These are phyloP conservation scores for Capsicum chinense DNA, from an alignment of 257 asterid genomes.

Conservation along the genomic window DNA sequence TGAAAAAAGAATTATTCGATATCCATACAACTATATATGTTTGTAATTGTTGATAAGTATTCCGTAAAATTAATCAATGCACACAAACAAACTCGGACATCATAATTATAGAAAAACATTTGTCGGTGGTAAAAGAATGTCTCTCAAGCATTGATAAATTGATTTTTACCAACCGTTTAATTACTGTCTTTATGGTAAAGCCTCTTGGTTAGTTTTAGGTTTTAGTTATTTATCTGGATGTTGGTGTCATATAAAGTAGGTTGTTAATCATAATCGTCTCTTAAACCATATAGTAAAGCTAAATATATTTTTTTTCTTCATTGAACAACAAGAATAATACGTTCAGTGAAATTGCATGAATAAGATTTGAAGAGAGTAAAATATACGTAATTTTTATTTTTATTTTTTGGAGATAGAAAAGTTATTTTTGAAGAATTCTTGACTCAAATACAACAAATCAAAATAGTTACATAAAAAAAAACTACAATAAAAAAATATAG, in stretches of 20 bases:
- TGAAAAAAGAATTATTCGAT: background rate
- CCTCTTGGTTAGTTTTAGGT: background rate
- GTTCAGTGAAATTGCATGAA: no score
- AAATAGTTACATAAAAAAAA: background rate
- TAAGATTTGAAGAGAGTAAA: no score
- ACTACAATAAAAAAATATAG: background rate
- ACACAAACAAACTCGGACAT: background rate
- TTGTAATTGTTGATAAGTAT: background rate
- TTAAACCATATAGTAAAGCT: background rate
- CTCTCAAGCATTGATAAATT: background rate
- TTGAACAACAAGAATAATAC: background rate
- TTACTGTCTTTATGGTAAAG: background rate
- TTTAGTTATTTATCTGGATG: background rate
- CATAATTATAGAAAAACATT: background rate
- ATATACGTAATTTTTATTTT: no score
- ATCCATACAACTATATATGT: no score
- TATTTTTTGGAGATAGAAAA: no score
- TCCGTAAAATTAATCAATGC: background rate
- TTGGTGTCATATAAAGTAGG: background rate
- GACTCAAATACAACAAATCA: background rate
- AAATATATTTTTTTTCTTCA: background rate
- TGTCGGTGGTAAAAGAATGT: background rate
- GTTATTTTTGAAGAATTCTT: accelerated
- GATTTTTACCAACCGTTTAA: background rate
- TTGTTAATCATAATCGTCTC: background rate